Conservation (phyloP, 345 rosid genomes). For the Schrenkiella parvula region DNA sequence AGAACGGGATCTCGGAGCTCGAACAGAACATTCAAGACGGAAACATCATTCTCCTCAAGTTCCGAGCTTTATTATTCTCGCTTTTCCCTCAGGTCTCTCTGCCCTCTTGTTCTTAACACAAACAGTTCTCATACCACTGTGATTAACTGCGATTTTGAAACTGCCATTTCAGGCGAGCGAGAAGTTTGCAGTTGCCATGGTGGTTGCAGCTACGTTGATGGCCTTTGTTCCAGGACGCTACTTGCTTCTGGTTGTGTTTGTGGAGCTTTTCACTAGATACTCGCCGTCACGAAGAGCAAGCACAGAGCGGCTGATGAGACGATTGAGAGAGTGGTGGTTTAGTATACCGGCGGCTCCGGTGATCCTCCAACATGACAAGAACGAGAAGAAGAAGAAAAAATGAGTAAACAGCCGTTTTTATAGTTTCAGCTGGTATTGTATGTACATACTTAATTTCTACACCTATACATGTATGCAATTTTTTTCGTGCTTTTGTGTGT, state of each 20-base stretch:
- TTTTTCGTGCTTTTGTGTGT: neutral
- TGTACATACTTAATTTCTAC: conserved; percentile 21
- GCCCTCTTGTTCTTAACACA: neutral
- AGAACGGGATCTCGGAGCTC: conserved; percentile 67
- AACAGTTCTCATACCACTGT: neutral
- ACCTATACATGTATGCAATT: neutral
- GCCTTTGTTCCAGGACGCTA: conserved; percentile 58
- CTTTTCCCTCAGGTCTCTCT: conserved; percentile 70
- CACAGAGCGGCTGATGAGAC: conserved; percentile 68
- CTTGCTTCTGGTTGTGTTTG: conserved; percentile 42
- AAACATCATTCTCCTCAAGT: conserved; percentile 75
- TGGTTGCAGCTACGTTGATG: conserved; percentile 45
- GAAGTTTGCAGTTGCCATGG: conserved; percentile 56
- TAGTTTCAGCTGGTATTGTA: neutral
- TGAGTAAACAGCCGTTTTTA: conserved; percentile 17
- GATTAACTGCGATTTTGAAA: neutral
- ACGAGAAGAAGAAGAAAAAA: conserved; percentile 70
- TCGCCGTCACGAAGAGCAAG: conserved; percentile 70
- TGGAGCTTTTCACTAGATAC: conserved; percentile 77
- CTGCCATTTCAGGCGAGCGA: conserved; percentile 60
- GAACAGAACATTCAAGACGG: conserved; percentile 85
- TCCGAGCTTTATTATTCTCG: conserved; percentile 68
- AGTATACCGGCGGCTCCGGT: conserved; percentile 96
- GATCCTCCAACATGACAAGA: conserved; percentile 58
- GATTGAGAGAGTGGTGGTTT: conserved; percentile 98